These are phyloP conservation scores for Crithidia brevicula DNA, from an alignment of 208 protist species.

Conservation along the genomic window DNA sequence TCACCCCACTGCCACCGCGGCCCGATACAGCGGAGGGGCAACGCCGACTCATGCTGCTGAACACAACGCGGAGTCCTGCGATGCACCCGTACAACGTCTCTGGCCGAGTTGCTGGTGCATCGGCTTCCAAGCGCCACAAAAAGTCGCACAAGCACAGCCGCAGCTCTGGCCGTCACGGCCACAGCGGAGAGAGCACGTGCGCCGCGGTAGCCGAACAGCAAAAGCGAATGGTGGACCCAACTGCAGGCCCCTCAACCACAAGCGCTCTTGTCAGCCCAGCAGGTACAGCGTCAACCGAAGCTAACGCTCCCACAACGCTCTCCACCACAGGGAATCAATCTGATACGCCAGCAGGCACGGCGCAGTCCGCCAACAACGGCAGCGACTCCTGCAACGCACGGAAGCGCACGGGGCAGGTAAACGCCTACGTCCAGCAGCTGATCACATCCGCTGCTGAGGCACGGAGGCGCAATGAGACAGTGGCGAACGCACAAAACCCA, in stretches of 20 bases:
- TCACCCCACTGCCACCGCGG: conserved; percentile 5
- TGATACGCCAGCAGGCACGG: too few species aligned
- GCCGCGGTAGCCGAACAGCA: background rate
- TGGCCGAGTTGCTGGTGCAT: too few species aligned
- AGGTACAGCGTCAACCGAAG: too few species aligned
- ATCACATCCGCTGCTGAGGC: background rate
- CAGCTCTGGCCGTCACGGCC: conserved; percentile 2
- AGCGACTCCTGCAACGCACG: background rate
- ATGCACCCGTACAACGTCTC: conserved; percentile 20
- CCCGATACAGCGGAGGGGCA: conserved; percentile 1
- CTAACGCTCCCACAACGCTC: too few species aligned
- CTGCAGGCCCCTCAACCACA: too few species aligned
- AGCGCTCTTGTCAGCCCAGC: too few species aligned
- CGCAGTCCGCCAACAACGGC: background rate
- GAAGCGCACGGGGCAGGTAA: conserved; percentile 25
- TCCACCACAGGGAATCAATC: too few species aligned
- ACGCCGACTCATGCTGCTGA: background rate
- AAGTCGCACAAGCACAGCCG: conserved; percentile 7
- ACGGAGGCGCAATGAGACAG: background rate
- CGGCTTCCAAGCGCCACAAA: background rate
- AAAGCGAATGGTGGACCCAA: too few species aligned
- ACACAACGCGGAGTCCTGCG: too few species aligned
- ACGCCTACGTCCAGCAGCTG: conserved; percentile 18
- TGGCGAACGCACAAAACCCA: background rate
- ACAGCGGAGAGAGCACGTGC: background rate